Conservation (phyloP, 305 asterid species). For the Caryopteris hybrid region DNA sequence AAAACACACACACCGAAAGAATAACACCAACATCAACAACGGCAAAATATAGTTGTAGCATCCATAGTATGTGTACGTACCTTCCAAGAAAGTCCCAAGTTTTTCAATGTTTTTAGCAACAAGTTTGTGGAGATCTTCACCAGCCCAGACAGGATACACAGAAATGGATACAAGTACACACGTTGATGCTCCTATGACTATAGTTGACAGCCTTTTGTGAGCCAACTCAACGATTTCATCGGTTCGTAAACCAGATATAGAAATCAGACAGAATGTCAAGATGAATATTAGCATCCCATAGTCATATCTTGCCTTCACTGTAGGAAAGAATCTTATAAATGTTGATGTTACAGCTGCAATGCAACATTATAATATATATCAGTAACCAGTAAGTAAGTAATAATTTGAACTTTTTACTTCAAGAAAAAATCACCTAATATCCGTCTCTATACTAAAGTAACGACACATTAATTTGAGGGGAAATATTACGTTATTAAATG, state of each 20-base stretch:
- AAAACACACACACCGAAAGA: too few species aligned
- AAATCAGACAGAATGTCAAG: constrained; percentile 58
- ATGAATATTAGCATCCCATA: constrained; percentile 69
- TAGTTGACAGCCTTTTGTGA: constrained; percentile 48
- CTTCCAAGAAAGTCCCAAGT: constrained; percentile 54
- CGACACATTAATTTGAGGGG: too few species aligned
- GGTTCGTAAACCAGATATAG: constrained; percentile 50
- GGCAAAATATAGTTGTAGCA: too few species aligned
- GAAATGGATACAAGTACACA: constrained; percentile 48
- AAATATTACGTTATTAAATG: too few species aligned
- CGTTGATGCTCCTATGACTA: constrained; percentile 59
- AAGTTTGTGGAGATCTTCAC: constrained; percentile 65
- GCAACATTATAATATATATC: too few species aligned
- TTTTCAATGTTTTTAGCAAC: constrained; percentile 48
- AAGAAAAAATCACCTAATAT: too few species aligned
- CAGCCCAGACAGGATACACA: constrained; percentile 77
- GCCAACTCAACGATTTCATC: constrained; percentile 54
- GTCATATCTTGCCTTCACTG: constrained; percentile 75
- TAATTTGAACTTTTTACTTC: too few species aligned
- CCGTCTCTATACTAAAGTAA: too few species aligned
- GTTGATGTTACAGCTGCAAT: constrained; percentile 60
- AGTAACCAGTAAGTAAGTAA: too few species aligned
- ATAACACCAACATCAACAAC: too few species aligned
- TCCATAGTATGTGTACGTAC: too few species aligned
- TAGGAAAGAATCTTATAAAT: constrained; percentile 61